A percentile compares a stretch with the other conserved stretches of the same genome.
These are phyloP conservation scores for Microbotryomycetes sp. DNA, from an alignment of 1,284 basidiomycete genomes.

Conservation along the genomic window DNA sequence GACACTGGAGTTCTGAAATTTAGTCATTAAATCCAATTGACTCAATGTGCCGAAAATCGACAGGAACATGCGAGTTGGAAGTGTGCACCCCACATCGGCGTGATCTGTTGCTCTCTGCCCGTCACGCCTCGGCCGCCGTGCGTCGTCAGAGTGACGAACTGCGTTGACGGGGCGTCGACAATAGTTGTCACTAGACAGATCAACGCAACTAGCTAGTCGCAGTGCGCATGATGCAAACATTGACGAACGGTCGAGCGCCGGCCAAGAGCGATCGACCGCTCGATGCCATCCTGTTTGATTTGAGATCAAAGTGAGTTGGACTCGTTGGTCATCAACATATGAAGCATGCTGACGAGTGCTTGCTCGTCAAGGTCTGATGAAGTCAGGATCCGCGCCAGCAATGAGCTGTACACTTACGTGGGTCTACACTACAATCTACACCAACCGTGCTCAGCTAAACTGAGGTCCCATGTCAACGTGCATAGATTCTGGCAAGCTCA, in stretches of 20 bases:
- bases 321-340: background rate
- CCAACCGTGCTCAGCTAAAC: background rate
- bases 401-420: slow-evolving; percentile 27
- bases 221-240: background rate
- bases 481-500: slow-evolving; percentile 28
- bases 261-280: slow-evolving; percentile 12
- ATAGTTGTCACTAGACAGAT: too few species aligned
- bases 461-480: background rate
- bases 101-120: too few species aligned
- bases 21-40: too few species aligned
- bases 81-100: too few species aligned
- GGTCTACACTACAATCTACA: background rate
- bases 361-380: slow-evolving; percentile 15
- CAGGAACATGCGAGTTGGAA: too few species aligned
- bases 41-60: too few species aligned
- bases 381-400: slow-evolving; percentile 19
- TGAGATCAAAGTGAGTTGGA: slow-evolving; percentile 16
- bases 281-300: slow-evolving; percentile 26
- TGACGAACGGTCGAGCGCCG: background rate
- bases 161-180: too few species aligned
- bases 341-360: background rate
- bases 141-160: too few species aligned
- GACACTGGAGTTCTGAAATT: too few species aligned
- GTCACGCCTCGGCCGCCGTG: too few species aligned
- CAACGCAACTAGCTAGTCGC: too few species aligned